Percentiles rank a stretch among this genome's conserved stretches.
phyloP scores from a whole-genome alignment of 75 land plant genomes.

The Azolla pinnata region DNA sequence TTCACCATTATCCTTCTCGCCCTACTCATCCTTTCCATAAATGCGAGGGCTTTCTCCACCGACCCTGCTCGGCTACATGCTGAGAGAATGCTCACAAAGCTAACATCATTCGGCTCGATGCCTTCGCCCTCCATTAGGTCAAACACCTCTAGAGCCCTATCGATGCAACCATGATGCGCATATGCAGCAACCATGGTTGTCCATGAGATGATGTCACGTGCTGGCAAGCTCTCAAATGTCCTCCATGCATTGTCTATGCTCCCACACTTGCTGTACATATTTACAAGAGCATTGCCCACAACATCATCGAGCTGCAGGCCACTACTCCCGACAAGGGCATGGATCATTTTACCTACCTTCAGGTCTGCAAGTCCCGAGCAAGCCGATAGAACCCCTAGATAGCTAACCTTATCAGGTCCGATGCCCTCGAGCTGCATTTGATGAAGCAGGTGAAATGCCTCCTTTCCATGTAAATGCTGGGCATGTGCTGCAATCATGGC shows the following conservation, averaged over 20 bases:
- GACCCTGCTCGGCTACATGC: constrained; percentile 32
- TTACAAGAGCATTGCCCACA: constrained; percentile 38
- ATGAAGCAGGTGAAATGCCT: constrained; percentile 10
- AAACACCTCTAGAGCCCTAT: constrained; percentile 35
- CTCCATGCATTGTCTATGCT: constrained; percentile 20
- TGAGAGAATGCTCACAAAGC: constrained; percentile 34
- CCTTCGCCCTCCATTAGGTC: constrained; percentile 34
- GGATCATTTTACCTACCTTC: constrained; percentile 31
- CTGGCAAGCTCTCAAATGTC: constrained; percentile 24
- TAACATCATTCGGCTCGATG: constrained; percentile 33
- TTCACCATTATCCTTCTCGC: neutral
- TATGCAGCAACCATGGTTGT: constrained; percentile 45
- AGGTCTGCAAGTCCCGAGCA: constrained; percentile 14
- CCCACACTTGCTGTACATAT: constrained; percentile 47
- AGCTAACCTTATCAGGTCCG: constrained; percentile 27
- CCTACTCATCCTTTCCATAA: neutral
- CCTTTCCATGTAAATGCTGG: neutral
- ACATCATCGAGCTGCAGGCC: constrained; percentile 11
- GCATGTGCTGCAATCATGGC: constrained; percentile 13
- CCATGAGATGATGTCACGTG: constrained; percentile 44
- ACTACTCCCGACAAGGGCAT: constrained; percentile 25
- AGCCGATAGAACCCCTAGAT: constrained; percentile 26
- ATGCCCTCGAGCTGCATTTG: constrained; percentile 10
- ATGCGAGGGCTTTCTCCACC: neutral
- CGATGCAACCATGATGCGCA: constrained; percentile 17